Conservation (phyloP, 495 filamentous ascomycete genomes). For the Annulohypoxylon moriforme region DNA sequence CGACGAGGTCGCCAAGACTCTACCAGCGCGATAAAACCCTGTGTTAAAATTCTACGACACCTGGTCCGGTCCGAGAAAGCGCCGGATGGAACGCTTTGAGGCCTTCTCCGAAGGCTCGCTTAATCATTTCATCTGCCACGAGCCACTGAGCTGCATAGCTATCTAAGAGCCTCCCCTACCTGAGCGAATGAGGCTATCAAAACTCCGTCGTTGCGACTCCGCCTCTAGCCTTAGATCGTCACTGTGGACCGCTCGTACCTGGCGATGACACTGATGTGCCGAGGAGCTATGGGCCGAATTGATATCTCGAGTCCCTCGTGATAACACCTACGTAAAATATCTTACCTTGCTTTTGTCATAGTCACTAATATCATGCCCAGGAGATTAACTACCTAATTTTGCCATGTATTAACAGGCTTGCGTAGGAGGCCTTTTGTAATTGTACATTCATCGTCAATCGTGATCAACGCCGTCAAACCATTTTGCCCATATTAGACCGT, state of each 20-base stretch:
- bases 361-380: background rate
- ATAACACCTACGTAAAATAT: background rate
- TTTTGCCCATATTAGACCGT: constrained; percentile 19
- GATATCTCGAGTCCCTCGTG: background rate
- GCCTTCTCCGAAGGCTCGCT: constrained; percentile 1
- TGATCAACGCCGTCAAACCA: background rate
- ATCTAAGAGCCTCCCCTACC: background rate
- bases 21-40: constrained; percentile 13
- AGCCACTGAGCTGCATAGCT: background rate
- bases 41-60: constrained; percentile 4
- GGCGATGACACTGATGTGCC: constrained; percentile 1
- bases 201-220: constrained; percentile 31
- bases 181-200: constrained; percentile 18
- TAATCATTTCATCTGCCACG: background rate
- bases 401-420: constrained; percentile 38
- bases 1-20: constrained; percentile 20
- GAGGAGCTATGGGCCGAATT: constrained; percentile 24
- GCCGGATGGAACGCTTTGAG: constrained; percentile 36
- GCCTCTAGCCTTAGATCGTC: constrained; percentile 8
- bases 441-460: constrained; percentile 29
- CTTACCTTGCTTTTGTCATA: background rate
- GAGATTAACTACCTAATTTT: background rate
- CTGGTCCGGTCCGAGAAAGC: constrained; percentile 33
- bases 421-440: constrained; percentile 21
- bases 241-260: constrained; percentile 2